phyloP scores from a whole-genome alignment of 495 filamentous ascomycete species.

The Hypoxylon subgilvum region DNA sequence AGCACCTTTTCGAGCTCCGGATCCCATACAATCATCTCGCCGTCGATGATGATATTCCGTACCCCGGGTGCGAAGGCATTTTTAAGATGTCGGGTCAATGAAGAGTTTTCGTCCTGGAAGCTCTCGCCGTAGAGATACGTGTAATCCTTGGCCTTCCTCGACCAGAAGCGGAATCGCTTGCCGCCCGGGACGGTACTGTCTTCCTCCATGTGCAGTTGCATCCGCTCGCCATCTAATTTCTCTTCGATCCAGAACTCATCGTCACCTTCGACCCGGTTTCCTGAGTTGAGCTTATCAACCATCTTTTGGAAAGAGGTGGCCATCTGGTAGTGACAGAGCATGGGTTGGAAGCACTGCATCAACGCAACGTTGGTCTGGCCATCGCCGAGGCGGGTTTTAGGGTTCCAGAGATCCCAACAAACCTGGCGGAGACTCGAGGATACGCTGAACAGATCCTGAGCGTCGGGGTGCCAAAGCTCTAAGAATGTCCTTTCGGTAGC shows the following conservation, averaged over 20 bases:
- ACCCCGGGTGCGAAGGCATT: slow-evolving; percentile 80
- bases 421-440: slow-evolving; percentile 88
- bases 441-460: slow-evolving; percentile 85
- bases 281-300: slow-evolving; percentile 66
- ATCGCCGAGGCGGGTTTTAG: slow-evolving; percentile 71
- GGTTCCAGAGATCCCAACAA: slow-evolving; percentile 92
- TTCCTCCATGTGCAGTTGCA: slow-evolving; percentile 92
- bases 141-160: slow-evolving; percentile 94
- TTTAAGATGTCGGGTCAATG: slow-evolving; percentile 79
- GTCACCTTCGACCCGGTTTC: slow-evolving; percentile 63
- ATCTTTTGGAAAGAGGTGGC: slow-evolving; percentile 78
- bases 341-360: slow-evolving; percentile 97
- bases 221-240: slow-evolving; percentile 94
- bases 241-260: slow-evolving; percentile 95
- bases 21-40: slow-evolving; percentile 99
- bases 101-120: slow-evolving; percentile 75
- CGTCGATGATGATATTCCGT: slow-evolving; percentile 85
- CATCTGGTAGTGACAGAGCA: slow-evolving; percentile 95
- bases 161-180: slow-evolving; percentile 86
- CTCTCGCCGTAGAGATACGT: slow-evolving; percentile 89
- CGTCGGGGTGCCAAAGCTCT: slow-evolving; percentile 91
- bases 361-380: slow-evolving; percentile 76
- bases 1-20: slow-evolving; percentile 83
- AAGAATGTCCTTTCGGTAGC: slow-evolving; percentile 93
- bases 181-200: slow-evolving; percentile 72